phyloP scores from a whole-genome alignment of 768 basidiomycete species.

The Pleurotus giganteus region DNA sequence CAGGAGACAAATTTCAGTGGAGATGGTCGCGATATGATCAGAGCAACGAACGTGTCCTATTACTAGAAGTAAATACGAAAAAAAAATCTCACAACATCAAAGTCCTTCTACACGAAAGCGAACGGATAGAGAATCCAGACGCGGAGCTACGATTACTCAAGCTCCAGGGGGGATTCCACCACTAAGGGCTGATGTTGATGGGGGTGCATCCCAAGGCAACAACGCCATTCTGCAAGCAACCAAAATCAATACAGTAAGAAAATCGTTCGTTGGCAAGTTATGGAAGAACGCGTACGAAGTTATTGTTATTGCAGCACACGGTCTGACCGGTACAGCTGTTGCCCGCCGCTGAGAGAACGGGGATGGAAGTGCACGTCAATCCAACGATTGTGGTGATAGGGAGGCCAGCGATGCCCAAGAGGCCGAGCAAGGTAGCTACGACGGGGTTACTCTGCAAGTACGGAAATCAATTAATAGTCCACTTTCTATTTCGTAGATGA shows the following conservation, averaged over 20 bases:
- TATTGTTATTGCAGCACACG: constrained; percentile 1
- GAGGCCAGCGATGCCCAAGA: neutral
- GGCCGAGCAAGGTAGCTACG: neutral
- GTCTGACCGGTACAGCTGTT: neutral
- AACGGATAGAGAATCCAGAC: too few species aligned
- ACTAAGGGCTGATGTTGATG: neutral
- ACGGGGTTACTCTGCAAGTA: neutral
- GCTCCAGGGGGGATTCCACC: too few species aligned
- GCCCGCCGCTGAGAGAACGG: neutral
- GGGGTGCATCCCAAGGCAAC: neutral
- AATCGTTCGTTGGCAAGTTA: too few species aligned
- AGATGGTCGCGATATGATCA: too few species aligned
- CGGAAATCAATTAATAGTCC: neutral
- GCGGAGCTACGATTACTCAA: too few species aligned
- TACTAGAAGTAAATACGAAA: too few species aligned
- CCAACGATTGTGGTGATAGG: neutral
- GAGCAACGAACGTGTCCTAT: too few species aligned
- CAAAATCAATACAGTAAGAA: too few species aligned
- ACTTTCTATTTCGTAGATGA: neutral
- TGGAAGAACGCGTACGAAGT: neutral
- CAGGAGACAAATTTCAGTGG: too few species aligned
- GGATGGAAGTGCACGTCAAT: neutral
- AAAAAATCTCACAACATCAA: too few species aligned
- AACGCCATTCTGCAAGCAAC: neutral
- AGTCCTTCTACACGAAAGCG: too few species aligned